A percentile compares a stretch with the other conserved stretches of the same genome.
Conservation (phyloP, 2,329 filamentous ascomycete genomes). For the Colletotrichum sansevieriae region DNA sequence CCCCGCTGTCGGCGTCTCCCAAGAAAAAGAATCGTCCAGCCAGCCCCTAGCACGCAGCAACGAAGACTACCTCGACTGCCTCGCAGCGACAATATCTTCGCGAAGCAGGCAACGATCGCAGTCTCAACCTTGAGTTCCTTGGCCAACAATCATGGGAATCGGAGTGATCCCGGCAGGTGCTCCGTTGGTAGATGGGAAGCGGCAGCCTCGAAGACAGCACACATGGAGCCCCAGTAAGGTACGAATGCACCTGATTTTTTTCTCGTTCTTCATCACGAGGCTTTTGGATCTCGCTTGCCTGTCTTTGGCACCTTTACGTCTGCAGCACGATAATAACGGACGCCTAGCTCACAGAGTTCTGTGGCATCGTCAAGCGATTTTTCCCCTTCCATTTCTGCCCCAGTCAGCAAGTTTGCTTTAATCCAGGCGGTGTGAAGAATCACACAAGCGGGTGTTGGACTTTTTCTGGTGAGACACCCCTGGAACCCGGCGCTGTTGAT, state of each 20-base stretch:
- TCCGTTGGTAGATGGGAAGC: conserved; percentile 28
- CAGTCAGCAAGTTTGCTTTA: conserved; percentile 4
- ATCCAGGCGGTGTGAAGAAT: conserved; percentile 38
- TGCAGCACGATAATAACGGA: not conserved
- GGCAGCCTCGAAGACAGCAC: conserved; percentile 49
- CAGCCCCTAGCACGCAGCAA: not conserved
- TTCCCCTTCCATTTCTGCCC: not conserved
- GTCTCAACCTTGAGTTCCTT: not conserved
- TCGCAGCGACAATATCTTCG: not conserved
- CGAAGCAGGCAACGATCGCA: not conserved
- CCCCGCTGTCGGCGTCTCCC: conserved; percentile 28
- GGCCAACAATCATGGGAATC: conserved; percentile 35
- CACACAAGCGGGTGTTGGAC: conserved; percentile 24
- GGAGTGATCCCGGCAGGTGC: conserved; percentile 39
- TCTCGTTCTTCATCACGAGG: not conserved
- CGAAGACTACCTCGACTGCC: not conserved
- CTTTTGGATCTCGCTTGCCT: too few species aligned
- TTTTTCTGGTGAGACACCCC: not conserved
- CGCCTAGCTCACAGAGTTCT: conserved; percentile 10
- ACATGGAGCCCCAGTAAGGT: conserved; percentile 60
- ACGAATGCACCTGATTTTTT: conserved; percentile 35
- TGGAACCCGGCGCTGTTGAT: conserved; percentile 13
- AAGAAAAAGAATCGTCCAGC: conserved; percentile 17
- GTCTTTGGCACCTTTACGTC: too few species aligned
- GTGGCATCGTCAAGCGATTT: conserved; percentile 27